phyloP scores from a whole-genome alignment of 169 alveolate species.

The Babesia ovata region DNA sequence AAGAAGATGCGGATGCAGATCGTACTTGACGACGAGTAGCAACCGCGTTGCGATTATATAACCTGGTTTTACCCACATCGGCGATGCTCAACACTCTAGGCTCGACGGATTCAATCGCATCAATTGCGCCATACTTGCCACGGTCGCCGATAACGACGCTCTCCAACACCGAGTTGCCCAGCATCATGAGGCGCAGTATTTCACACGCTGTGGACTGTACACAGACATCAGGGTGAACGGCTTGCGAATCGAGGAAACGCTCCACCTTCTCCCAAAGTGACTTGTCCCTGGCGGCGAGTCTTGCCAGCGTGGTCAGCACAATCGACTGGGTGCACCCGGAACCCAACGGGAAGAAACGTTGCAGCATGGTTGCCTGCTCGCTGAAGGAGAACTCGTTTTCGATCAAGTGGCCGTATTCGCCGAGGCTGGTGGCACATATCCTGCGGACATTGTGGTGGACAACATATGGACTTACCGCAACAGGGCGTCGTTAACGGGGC shows the following conservation, averaged over 20 bases:
- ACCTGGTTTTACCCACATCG: not conserved
- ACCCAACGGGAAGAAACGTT: slow-evolving; percentile 59
- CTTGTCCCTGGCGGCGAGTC: slow-evolving; percentile 64
- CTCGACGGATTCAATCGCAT: not conserved
- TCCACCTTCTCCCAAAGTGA: slow-evolving; percentile 46
- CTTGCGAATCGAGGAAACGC: slow-evolving; percentile 53
- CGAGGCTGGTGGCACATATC: slow-evolving; percentile 71
- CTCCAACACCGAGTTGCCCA: slow-evolving; percentile 43
- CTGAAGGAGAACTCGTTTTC: slow-evolving; percentile 11
- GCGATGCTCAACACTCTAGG: not conserved
- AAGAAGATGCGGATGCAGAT: not conserved
- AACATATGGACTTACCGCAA: slow-evolving; percentile 28
- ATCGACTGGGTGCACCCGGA: slow-evolving; percentile 56
- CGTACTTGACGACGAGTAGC: not conserved
- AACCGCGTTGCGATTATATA: not conserved
- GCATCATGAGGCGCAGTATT: slow-evolving; percentile 54
- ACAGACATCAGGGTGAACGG: slow-evolving; percentile 53
- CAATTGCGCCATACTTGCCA: not conserved
- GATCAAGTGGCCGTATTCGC: slow-evolving; percentile 70
- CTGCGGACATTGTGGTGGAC: slow-evolving; percentile 24
- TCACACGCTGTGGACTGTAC: slow-evolving; percentile 76
- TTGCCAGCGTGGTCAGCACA: slow-evolving; percentile 68
- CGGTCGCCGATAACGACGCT: slow-evolving; percentile 21
- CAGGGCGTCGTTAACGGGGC: slow-evolving; percentile 34
- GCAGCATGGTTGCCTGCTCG: slow-evolving; percentile 55